Percentiles rank a stretch among this genome's conserved stretches.
These are phyloP conservation scores for Agrostemma githago DNA, from an alignment of 148 eudicot genomes.

Conservation along the genomic window DNA sequence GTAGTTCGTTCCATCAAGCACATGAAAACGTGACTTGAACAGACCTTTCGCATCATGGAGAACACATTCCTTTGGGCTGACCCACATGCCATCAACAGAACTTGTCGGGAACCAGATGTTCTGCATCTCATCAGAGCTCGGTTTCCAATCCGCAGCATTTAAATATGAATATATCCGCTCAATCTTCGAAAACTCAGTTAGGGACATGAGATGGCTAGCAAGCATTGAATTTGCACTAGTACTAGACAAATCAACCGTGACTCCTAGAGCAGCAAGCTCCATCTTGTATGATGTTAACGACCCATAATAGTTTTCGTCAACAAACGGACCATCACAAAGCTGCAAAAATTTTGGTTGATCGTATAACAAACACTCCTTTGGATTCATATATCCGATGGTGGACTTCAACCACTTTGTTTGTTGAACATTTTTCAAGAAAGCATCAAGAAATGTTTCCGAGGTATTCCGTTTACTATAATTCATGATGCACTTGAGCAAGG, in stretches of 20 bases:
- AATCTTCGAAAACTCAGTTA: conserved; percentile 31
- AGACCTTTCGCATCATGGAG: conserved; percentile 42
- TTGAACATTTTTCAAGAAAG: conserved; percentile 24
- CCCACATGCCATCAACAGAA: conserved; percentile 44
- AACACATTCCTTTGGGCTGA: conserved; percentile 43
- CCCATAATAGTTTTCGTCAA: conserved; percentile 58
- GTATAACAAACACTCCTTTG: conserved; percentile 42
- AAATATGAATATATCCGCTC: conserved; percentile 42
- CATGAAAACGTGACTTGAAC: conserved; percentile 34
- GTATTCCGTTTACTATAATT: neutral
- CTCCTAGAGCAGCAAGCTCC: conserved; percentile 50
- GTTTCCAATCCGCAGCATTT: conserved; percentile 33
- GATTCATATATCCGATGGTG: conserved; percentile 39
- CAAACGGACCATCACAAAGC: conserved; percentile 51
- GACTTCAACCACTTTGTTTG: conserved; percentile 52
- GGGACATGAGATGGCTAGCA: conserved; percentile 32
- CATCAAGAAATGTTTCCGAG: conserved; percentile 20
- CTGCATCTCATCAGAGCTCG: conserved; percentile 3
- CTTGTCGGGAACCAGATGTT: conserved; percentile 50
- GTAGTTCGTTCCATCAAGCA: conserved; percentile 39
- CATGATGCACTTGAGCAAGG: conserved; percentile 43
- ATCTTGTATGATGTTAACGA: conserved; percentile 26
- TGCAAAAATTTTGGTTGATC: conserved; percentile 27
- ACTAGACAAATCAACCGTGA: conserved; percentile 24
- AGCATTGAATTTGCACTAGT: conserved; percentile 34